Evolutionary conservation across 805 yeast genomes (phyloP), one percentile per base, ranked within the genome.

Genomic region (Saturnispora sekii): DNA sequence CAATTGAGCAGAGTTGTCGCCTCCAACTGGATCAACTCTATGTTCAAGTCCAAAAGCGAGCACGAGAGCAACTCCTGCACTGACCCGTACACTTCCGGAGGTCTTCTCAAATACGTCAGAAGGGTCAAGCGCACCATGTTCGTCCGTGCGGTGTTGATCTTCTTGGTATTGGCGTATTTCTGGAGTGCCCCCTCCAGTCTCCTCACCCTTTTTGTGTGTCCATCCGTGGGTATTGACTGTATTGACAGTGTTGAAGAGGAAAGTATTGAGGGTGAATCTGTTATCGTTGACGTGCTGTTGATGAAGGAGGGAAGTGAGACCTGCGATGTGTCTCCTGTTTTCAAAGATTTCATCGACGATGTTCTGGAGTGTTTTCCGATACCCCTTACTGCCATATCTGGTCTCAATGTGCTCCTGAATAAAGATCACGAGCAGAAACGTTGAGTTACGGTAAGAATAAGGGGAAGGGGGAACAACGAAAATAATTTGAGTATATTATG

Each of bases 61-160:
- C 35, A 40, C 3, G 50, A 45, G 9, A 45, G 32, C 17, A 45
- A 35, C 10, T 46, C 48, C 9, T 41, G 46, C n/a, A 39, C 12
- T 16, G 44, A 29, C 12, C 10, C 15, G 18, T 48, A 47, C n/a
- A 42, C 44, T 4, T 40, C 14, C 18, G 41, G 42, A 8, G 51
- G 43, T 14, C 28, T 40, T 26, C 77, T 56, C 14, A 73, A 55
- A 48, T 68, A 69, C 15, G 75, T 76, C 26, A 76, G 57, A 16
- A 76, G 57, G 4, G 69, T 59, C 2, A 75, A 66, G 33, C 81
- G 59, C 29, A 76, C 57, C 11, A 75, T 61, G 54, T 75, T 76
- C 2, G 73, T 59, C 50, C 69, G 68, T n/a, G 60, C 47, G 5
- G 68, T 58, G 9, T 66, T 64, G 43, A 62, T 61, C 40, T 66